phyloP scores from a whole-genome alignment of 2,329 filamentous ascomycete species.

The Fusarium sp. region DNA sequence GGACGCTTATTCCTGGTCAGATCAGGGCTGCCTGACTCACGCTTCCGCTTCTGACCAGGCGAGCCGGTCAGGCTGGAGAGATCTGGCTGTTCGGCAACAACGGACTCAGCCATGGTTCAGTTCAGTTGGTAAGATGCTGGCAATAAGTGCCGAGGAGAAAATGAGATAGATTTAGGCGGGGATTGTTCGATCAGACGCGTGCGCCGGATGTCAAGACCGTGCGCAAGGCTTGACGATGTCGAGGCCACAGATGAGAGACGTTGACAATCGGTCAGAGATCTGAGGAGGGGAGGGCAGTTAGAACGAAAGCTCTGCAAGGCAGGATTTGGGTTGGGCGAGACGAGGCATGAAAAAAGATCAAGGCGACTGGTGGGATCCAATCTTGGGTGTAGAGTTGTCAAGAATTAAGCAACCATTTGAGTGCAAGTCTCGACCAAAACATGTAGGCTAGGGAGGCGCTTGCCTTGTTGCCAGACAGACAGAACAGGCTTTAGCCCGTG shows the following conservation, averaged over 20 bases:
- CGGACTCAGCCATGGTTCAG: conserved; percentile 60
- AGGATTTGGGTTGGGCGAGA: conserved; percentile 11
- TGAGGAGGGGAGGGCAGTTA: conserved; percentile 40
- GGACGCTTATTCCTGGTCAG: conserved; percentile 64
- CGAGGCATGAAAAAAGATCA: conserved; percentile 11
- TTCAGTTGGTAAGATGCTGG: conserved; percentile 14
- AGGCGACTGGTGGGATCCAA: background rate
- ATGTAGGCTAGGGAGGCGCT: conserved; percentile 19
- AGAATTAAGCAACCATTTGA: conserved; percentile 15
- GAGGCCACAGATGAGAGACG: conserved; percentile 39
- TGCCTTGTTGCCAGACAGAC: conserved; percentile 5
- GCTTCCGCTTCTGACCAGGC: conserved; percentile 68
- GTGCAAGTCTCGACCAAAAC: conserved; percentile 9
- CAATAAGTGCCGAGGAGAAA: conserved; percentile 2
- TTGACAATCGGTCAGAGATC: conserved; percentile 36
- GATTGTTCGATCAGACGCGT: conserved; percentile 30
- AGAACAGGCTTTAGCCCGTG: conserved; percentile 6
- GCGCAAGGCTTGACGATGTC: conserved; percentile 30
- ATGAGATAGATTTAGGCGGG: conserved; percentile 1
- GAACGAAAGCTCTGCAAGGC: conserved; percentile 24
- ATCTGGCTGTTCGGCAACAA: conserved; percentile 61
- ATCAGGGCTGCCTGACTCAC: conserved; percentile 63
- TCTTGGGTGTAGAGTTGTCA: background rate
- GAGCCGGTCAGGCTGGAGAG: conserved; percentile 56
- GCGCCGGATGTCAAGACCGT: conserved; percentile 19